These are phyloP conservation scores for Nicotiana rustica DNA, from an alignment of 305 asterid species.

Conservation along the genomic window DNA sequence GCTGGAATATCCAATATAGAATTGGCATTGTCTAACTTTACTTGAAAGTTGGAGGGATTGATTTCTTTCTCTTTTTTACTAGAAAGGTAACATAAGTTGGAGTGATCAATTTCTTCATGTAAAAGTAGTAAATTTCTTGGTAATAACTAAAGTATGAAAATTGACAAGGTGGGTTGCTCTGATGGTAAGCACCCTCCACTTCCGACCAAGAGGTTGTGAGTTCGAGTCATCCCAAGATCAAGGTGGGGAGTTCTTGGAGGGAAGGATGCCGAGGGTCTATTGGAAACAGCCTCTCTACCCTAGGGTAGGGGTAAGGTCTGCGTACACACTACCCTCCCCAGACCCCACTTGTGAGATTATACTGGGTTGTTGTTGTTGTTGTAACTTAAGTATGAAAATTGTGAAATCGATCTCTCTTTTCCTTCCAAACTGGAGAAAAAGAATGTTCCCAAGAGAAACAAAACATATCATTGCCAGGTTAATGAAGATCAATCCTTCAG, in stretches of 20 bases:
- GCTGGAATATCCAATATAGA: constrained; percentile 8
- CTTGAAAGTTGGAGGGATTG: not conserved
- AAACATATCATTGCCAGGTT: not conserved
- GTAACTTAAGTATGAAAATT: not conserved
- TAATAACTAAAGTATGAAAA: not conserved
- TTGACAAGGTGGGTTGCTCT: too few species aligned
- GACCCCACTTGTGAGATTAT: too few species aligned
- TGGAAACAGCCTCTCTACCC: too few species aligned
- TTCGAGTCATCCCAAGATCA: too few species aligned
- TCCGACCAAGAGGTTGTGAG: too few species aligned
- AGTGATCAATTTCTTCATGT: constrained; percentile 25
- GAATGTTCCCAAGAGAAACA: constrained; percentile 1
- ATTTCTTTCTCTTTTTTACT: not conserved
- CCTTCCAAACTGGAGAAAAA: constrained; percentile 30
- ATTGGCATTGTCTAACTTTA: constrained; percentile 18
- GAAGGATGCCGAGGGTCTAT: too few species aligned
- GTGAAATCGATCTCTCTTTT: constrained; percentile 17
- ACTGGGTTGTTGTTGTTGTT: too few species aligned
- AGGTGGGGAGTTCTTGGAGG: too few species aligned
- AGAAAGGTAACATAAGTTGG: not conserved
- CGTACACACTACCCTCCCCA: too few species aligned
- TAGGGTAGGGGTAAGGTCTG: too few species aligned
- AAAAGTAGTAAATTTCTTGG: constrained; percentile 6
- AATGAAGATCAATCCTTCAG: constrained; percentile 25
- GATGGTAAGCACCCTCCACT: too few species aligned